Evolutionary conservation across 2,329 filamentous ascomycete genomes (phyloP), one percentile per base, ranked within the genome.

Genomic region (Epichloe typhina): DNA sequence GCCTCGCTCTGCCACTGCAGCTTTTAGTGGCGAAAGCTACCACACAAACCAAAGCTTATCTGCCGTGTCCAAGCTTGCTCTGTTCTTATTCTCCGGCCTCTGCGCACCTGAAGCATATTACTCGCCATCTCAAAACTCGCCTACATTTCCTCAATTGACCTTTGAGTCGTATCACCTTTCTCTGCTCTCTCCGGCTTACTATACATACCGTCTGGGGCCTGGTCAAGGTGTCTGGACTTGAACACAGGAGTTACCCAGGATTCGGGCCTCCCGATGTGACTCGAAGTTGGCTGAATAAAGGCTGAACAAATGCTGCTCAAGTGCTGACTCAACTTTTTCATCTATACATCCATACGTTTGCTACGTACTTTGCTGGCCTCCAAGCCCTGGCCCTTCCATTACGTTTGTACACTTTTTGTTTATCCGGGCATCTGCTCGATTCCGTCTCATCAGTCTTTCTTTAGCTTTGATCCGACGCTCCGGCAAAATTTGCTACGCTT

Each of bases 41-140:
- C 36, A 40, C 36, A 40, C 45, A 33, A 37, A n/a, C 13, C 11
- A 45, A 42, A 51, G 46, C 45, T 44, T 36, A 48, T 48, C 39
- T 48, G 50, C 40, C 31, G 23, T 37, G 37, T 36, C 47, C 19
- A 38, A 49, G 36, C 47, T 41, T 9, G 38, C n/a, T 45, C 35
- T 11, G 3, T 35, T 38, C 9, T n/a, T 2, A 26, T 26, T 26
- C 23, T 26, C 23, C 23, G 23, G 23, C 23, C 23, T 26, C 2
- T 26, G 23, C 23, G n/a, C 23, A 31, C 33, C 38, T 41, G 35
- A 38, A 15, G 45, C 45, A 46, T n/a, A 26, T 26, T 26, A 21
- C 35, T 46, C 35, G 35, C 21, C 21, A 13, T 21, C 38, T 36
- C 23, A 48, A 48, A 41, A 41, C 13, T 44, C 15, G 19, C 15